A percentile compares a stretch with the other conserved stretches of the same genome.
Evolutionary conservation across 2,329 filamentous ascomycete species (phyloP).

Genomic region (Pezicula neosporulosa): DNA sequence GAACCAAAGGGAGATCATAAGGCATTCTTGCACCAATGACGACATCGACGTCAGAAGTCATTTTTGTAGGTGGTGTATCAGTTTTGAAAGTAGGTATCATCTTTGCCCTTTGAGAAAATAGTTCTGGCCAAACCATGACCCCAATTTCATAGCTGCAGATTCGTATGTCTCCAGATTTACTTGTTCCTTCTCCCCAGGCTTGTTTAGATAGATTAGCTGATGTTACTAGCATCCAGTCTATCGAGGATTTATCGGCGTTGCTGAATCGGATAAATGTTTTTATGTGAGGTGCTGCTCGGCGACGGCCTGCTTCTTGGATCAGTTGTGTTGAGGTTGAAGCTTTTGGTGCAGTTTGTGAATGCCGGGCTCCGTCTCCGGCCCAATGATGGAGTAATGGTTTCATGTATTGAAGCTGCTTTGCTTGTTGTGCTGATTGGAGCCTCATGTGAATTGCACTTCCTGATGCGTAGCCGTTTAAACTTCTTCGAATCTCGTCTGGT

Average conservation of each 20-base stretch:
- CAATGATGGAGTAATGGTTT: slow-evolving; percentile 71
- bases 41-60: slow-evolving; percentile 23
- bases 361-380: slow-evolving; percentile 53
- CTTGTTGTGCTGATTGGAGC: slow-evolving; percentile 64
- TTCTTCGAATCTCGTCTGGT: slow-evolving; percentile 70
- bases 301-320: slow-evolving; percentile 52
- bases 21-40: slow-evolving; percentile 73
- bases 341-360: slow-evolving; percentile 1
- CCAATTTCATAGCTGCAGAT: slow-evolving; percentile 83
- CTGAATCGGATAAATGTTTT: slow-evolving; percentile 79
- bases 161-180: slow-evolving; percentile 55
- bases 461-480: slow-evolving; percentile 73
- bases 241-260: slow-evolving; percentile 31
- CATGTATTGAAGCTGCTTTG: slow-evolving; percentile 71
- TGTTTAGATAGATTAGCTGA: slow-evolving; percentile 92
- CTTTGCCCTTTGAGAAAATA: slow-evolving; percentile 39
- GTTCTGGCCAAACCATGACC: slow-evolving; percentile 74
- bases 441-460: slow-evolving; percentile 83
- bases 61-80: slow-evolving; percentile 45
- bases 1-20: slow-evolving; percentile 73
- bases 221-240: slow-evolving; percentile 84
- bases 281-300: slow-evolving; percentile 77
- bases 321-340: slow-evolving; percentile 6
- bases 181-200: slow-evolving; percentile 72
- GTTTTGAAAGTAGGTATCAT: slow-evolving; percentile 70